phyloP scores from a whole-genome alignment of 2,329 filamentous ascomycete species.

The Alternaria rosae region DNA sequence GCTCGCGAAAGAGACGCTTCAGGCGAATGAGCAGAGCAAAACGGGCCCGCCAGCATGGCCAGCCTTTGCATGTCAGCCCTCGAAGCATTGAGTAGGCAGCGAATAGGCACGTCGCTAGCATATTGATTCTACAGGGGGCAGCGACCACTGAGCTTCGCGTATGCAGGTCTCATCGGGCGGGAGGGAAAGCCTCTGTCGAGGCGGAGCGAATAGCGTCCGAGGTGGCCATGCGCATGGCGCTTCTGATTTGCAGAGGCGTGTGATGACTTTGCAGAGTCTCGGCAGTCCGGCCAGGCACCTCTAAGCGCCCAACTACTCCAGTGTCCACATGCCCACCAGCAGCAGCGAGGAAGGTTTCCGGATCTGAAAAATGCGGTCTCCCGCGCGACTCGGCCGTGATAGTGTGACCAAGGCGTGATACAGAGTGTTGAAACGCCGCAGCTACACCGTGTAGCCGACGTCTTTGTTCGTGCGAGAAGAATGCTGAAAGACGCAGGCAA shows the following conservation, averaged over 20 bases:
- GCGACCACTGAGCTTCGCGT: constrained; percentile 39
- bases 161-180: constrained; percentile 32
- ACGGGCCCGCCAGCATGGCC: constrained; percentile 30
- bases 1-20: constrained; percentile 20
- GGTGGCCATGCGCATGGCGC: constrained; percentile 12
- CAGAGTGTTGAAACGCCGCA: constrained; percentile 12
- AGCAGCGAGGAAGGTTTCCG: constrained; percentile 2
- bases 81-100: constrained; percentile 30
- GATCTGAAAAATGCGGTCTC: constrained; percentile 3
- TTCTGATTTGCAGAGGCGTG: constrained; percentile 32
- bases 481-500: not conserved
- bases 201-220: constrained; percentile 30
- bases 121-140: constrained; percentile 41
- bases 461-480: not conserved
- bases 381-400: constrained; percentile 31
- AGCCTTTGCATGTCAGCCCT: constrained; percentile 42
- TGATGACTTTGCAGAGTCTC: constrained; percentile 34
- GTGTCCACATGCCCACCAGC: constrained; percentile 17
- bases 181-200: constrained; percentile 34
- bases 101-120: constrained; percentile 34
- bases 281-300: constrained; percentile 25
- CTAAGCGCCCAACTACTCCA: constrained; percentile 42
- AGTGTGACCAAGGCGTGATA: constrained; percentile 41
- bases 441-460: not conserved
- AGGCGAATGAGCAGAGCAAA: constrained; percentile 27